Evolutionary conservation across 2,329 filamentous ascomycete genomes (phyloP).

Genomic region (Xylariaceae sp.): DNA sequence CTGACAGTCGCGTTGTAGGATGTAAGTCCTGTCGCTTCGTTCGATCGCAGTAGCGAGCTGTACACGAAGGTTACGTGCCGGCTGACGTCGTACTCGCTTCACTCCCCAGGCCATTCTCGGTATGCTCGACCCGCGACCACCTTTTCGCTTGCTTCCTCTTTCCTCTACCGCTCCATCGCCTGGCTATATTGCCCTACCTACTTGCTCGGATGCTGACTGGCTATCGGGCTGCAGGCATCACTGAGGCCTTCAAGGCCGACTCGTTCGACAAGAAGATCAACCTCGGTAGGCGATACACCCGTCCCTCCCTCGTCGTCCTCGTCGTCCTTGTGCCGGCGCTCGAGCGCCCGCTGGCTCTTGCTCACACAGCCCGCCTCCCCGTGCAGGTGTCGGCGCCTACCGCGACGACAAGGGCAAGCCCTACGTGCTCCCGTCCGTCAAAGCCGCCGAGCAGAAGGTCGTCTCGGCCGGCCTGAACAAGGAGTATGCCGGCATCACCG

Average conservation of each 20-base stretch:
- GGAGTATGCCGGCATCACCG: slow-evolving; percentile 97
- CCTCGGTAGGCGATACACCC: slow-evolving; percentile 61
- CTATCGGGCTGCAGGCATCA: slow-evolving; percentile 67
- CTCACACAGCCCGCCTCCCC: no score
- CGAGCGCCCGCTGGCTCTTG: no score
- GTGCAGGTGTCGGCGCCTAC: slow-evolving; percentile 88
- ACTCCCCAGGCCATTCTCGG: slow-evolving; percentile 63
- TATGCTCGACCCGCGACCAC: no score
- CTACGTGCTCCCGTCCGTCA: slow-evolving; percentile 91
- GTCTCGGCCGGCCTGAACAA: slow-evolving; percentile 76
- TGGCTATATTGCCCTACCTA: no score
- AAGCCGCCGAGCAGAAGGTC: slow-evolving; percentile 79
- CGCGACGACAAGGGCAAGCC: slow-evolving; percentile 97
- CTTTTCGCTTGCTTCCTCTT: no score
- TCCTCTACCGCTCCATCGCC: slow-evolving; percentile 1
- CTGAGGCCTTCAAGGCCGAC: slow-evolving; percentile 98
- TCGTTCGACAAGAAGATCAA: slow-evolving; percentile 94
- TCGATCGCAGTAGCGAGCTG: no score
- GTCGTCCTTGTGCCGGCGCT: no score
- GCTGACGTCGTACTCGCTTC: slow-evolving; percentile 12
- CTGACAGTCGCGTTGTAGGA: slow-evolving; percentile 22
- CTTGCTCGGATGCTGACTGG: no score
- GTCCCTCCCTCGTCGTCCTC: no score
- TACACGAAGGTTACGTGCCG: no score
- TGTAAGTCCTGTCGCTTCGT: slow-evolving; percentile 24